Evolutionary conservation across 1,139 yeast genomes (phyloP), one percentile per base, ranked within the genome.

Genomic region (Sugiyamaella xylanicola): DNA sequence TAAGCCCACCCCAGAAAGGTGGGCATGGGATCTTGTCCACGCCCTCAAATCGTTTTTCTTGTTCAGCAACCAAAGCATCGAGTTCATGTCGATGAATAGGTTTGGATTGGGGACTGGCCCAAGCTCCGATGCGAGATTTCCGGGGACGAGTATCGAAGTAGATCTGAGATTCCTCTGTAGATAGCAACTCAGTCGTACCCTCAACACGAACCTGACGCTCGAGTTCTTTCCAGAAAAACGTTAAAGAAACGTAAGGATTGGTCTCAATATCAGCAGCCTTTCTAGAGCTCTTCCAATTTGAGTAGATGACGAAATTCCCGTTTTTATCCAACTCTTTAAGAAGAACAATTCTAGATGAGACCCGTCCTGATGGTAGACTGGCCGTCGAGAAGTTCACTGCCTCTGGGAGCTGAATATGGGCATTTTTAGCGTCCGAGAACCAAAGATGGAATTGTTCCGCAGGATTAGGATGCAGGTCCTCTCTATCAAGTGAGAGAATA

Each of bases 181-280:
- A 76, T 35, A 92, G 87, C 60, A 79, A 81, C 69, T 88, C 95
- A 67, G 90, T 85, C 11, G 76, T 64, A 36, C 99, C 99, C 71
- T 93, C 99, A 11, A 93, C 86, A 61, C 99, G 80, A 5, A 93
- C 96, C 72, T 91, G 97, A 62, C 97, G 83, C 73, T 93, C 97
- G 47, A 86, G 71, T 61, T 83, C 84, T 55, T 88, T 89, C 98
- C 99, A 93, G 74, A 91, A 92, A 70, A 92, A 95, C n/a, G 86
- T 86, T 61, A 93, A 75, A 1, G 95, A 83, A 1, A 92, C 98
- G 67, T 81, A 80, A 60, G 88, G 87, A 70, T 93, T 93, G 43
- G 86, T 74, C 41, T 74, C 74, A 59, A 84, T 76, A 69, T 92
- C 98, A 51, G 74, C 70, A 25, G 86, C 82, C 72, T 93, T 93